Percentiles rank a stretch among this genome's conserved stretches.
Conservation (phyloP, 768 basidiomycete species). For the Cystobasidium ongulense region DNA sequence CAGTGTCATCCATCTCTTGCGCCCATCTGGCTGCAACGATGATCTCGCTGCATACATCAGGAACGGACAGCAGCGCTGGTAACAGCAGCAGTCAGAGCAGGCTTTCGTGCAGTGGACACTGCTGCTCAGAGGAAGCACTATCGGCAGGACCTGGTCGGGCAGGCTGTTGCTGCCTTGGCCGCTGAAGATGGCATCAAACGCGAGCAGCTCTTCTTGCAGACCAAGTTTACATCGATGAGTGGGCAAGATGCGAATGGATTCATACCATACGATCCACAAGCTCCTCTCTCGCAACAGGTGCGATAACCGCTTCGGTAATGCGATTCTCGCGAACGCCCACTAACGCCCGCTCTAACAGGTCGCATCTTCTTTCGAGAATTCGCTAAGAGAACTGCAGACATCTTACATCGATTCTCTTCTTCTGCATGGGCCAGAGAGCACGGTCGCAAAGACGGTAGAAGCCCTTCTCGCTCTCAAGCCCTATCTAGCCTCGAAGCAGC, state of each 20-base stretch:
- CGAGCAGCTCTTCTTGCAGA: slow-evolving; percentile 67
- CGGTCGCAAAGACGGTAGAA: slow-evolving; percentile 54
- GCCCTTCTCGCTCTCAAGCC: slow-evolving; percentile 61
- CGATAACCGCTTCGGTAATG: background rate
- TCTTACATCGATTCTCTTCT: slow-evolving; percentile 69
- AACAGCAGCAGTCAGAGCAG: slow-evolving; percentile 61
- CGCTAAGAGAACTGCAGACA: slow-evolving; percentile 62
- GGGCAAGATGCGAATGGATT: slow-evolving; percentile 67
- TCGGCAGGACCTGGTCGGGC: slow-evolving; percentile 73
- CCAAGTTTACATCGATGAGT: slow-evolving; percentile 68
- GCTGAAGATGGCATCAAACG: slow-evolving; percentile 58
- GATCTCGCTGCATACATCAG: background rate
- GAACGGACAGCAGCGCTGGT: slow-evolving; percentile 62
- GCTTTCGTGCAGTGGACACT: slow-evolving; percentile 77
- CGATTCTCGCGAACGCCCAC: background rate
- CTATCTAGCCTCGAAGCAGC: slow-evolving; percentile 60
- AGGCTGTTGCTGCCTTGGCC: slow-evolving; percentile 57
- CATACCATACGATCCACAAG: slow-evolving; percentile 61
- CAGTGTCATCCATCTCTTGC: background rate
- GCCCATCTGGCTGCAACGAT: background rate
- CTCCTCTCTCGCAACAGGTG: slow-evolving; percentile 35
- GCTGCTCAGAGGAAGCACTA: slow-evolving; percentile 50
- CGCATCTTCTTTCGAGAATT: slow-evolving; percentile 55
- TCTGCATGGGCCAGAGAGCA: slow-evolving; percentile 64
- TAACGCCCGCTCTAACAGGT: slow-evolving; percentile 56